Evolutionary conservation across 768 basidiomycete genomes (phyloP).

Genomic region (Candolleomyces aberdarensis): DNA sequence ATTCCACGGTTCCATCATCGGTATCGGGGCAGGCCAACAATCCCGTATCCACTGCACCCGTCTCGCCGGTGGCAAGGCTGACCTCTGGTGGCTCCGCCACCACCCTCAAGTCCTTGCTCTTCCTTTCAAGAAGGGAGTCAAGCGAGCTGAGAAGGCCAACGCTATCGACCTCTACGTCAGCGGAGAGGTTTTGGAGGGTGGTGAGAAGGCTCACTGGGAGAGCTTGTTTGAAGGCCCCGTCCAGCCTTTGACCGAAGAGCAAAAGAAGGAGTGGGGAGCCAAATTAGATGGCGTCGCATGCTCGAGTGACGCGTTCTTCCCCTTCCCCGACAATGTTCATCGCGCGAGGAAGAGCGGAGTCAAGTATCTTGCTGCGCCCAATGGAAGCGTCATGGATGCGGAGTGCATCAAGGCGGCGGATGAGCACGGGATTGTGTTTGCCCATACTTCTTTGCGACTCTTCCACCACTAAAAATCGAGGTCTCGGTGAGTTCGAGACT

Average conservation of each 20-base stretch:
- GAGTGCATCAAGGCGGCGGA: conserved; percentile 97
- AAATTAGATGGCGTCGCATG: conserved; percentile 86
- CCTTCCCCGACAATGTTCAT: conserved; percentile 98
- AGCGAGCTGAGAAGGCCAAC: conserved; percentile 97
- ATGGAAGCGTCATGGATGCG: conserved; percentile 95
- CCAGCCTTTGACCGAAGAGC: conserved; percentile 57
- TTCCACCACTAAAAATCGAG: conserved; percentile 73
- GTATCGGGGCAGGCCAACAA: conserved; percentile 96
- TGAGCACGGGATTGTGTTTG: conserved; percentile 89
- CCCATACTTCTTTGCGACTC: conserved; percentile 81
- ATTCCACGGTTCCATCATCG: conserved; percentile 86
- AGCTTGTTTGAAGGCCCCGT: conserved; percentile 75
- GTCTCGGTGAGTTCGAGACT: neutral
- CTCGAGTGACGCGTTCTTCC: conserved; percentile 99
- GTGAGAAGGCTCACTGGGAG: conserved; percentile 92
- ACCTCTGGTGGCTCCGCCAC: conserved; percentile 98
- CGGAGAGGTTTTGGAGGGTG: conserved; percentile 83
- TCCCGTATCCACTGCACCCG: conserved; percentile 99
- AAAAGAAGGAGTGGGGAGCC: conserved; percentile 71
- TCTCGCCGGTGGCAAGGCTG: conserved; percentile 96
- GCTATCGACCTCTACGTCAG: conserved; percentile 96
- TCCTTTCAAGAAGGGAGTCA: conserved; percentile 96
- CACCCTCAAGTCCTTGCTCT: conserved; percentile 83
- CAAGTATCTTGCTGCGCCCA: conserved; percentile 85
- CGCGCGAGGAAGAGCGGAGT: conserved; percentile 90